Conservation (phyloP, 1,284 basidiomycete genomes). For the Gastroboletus turbinatus region DNA sequence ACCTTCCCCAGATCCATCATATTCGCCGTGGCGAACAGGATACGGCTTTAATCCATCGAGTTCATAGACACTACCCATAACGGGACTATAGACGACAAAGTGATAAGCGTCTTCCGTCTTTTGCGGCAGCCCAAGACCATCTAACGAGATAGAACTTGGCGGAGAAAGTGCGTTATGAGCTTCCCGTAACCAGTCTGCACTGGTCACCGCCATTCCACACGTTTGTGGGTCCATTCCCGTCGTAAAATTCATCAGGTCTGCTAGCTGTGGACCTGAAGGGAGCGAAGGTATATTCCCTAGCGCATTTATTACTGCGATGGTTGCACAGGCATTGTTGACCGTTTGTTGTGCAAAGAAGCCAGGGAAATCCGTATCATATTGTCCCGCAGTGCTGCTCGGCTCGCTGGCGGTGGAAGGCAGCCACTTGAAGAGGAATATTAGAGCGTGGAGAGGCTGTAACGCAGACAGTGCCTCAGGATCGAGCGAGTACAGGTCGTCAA, state of each 20-base stretch:
- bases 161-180: constrained; percentile 90
- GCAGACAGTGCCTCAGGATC: constrained; percentile 70
- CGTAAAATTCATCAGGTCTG: constrained; percentile 77
- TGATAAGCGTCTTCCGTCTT: constrained; percentile 89
- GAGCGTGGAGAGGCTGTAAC: constrained; percentile 79
- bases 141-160: constrained; percentile 79
- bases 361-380: constrained; percentile 71
- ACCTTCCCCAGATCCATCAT: constrained; percentile 64
- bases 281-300: constrained; percentile 84
- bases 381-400: constrained; percentile 49
- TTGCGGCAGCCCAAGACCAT: constrained; percentile 69
- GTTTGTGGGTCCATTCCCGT: constrained; percentile 84
- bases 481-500: constrained; percentile 88
- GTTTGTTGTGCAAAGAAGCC: constrained; percentile 93
- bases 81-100: constrained; percentile 87
- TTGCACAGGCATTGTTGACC: constrained; percentile 93
- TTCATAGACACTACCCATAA: constrained; percentile 83
- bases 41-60: constrained; percentile 82
- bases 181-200: constrained; percentile 81
- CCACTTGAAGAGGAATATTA: constrained; percentile 96
- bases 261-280: constrained; percentile 66
- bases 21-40: constrained; percentile 79
- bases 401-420: constrained; percentile 52
- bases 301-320: constrained; percentile 89
- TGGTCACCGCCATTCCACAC: constrained; percentile 81